phyloP scores from a whole-genome alignment of 257 asterid species.

The Solanum bukasovii region DNA sequence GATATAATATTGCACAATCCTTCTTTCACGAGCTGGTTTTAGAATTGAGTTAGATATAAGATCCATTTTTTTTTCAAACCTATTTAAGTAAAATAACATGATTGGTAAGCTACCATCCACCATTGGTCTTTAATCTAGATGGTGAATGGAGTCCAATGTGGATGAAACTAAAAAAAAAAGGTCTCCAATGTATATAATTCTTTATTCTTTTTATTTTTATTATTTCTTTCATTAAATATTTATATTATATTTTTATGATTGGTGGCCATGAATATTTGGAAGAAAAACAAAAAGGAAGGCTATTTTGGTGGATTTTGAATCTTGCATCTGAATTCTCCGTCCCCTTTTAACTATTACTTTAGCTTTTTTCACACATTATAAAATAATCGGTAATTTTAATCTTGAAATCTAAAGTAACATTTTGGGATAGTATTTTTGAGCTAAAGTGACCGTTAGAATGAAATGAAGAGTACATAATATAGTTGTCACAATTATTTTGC shows the following conservation, averaged over 20 bases:
- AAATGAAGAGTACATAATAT: too few relatives aligned
- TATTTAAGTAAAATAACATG: background rate
- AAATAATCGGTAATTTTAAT: too few relatives aligned
- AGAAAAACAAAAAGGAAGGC: background rate
- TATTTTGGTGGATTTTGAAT: background rate
- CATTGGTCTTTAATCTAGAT: background rate
- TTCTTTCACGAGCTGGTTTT: rapidly evolving
- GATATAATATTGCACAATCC: too few relatives aligned
- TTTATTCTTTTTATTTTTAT: background rate
- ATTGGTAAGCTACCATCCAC: background rate
- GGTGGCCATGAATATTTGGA: background rate
- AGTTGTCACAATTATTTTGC: too few relatives aligned
- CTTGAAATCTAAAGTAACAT: too few relatives aligned
- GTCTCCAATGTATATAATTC: background rate
- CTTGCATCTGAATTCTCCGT: background rate
- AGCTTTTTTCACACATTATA: background rate
- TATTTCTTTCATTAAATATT: background rate
- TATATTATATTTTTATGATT: background rate
- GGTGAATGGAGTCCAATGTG: background rate
- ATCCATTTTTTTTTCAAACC: too few relatives aligned
- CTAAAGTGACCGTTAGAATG: too few relatives aligned
- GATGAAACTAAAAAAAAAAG: background rate
- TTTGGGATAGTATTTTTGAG: too few relatives aligned
- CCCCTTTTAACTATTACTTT: rapidly evolving
- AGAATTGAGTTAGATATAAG: rapidly evolving